phyloP scores from a whole-genome alignment of 2,329 filamentous ascomycete genomes.

The Aurifilum marmelostoma region DNA sequence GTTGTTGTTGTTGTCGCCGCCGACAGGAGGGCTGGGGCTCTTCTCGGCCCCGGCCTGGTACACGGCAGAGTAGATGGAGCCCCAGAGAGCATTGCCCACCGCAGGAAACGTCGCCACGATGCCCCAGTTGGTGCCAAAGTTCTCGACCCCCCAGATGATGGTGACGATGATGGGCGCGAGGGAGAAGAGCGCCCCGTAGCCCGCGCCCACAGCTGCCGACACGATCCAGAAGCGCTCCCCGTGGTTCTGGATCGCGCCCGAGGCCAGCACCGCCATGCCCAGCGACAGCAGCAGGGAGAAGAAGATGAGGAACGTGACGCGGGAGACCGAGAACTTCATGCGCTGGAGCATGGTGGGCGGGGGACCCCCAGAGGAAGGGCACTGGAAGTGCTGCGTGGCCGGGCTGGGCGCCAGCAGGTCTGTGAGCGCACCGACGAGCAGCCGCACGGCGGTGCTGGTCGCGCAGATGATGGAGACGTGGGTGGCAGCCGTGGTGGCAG shows the following conservation, averaged over 20 bases:
- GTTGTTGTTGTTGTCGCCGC: constrained; percentile 24
- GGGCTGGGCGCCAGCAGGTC: constrained; percentile 79
- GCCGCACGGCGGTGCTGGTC: constrained; percentile 85
- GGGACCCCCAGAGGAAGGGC: constrained; percentile 38
- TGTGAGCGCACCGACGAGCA: constrained; percentile 86
- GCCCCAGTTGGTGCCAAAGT: constrained; percentile 98
- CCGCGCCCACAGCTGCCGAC: constrained; percentile 81
- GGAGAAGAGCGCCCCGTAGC: constrained; percentile 90
- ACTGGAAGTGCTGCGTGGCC: constrained; percentile 60
- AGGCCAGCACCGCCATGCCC: constrained; percentile 78
- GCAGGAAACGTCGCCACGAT: constrained; percentile 93
- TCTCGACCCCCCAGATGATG: constrained; percentile 98
- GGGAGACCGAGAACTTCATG: constrained; percentile 64
- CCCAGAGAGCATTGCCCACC: constrained; percentile 86
- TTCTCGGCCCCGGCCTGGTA: constrained; percentile 70
- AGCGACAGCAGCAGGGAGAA: constrained; percentile 75
- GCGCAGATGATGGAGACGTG: constrained; percentile 93
- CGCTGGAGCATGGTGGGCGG: constrained; percentile 38
- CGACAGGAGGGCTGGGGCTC: constrained; percentile 34
- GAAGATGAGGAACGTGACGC: constrained; percentile 76
- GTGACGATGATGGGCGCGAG: constrained; percentile 89
- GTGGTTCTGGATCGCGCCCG: constrained; percentile 74
- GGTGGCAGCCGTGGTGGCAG: constrained; percentile 70
- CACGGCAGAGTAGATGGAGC: constrained; percentile 80
- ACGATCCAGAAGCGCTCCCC: constrained; percentile 83